These are phyloP conservation scores for Macrolepiota dolichaula DNA, from an alignment of 768 basidiomycete species.

Conservation along the genomic window DNA sequence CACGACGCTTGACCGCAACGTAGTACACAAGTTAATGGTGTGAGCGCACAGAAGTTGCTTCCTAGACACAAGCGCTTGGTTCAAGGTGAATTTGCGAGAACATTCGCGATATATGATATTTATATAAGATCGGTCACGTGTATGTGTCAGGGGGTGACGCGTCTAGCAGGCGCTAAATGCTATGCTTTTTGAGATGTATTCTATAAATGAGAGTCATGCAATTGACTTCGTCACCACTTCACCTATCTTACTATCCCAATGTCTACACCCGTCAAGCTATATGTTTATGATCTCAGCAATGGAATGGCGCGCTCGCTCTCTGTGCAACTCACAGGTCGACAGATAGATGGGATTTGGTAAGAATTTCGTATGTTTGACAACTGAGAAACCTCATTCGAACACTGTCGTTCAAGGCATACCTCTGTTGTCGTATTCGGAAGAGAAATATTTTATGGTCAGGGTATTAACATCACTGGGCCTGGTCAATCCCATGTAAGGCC, in stretches of 20 bases:
- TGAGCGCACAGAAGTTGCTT: no score
- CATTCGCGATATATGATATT: neutral
- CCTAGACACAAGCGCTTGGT: no score
- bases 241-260: slow-evolving; percentile 15
- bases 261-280: slow-evolving; percentile 63
- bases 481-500: slow-evolving; percentile 77
- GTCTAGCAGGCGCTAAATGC: neutral
- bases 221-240: neutral
- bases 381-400: neutral
- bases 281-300: slow-evolving; percentile 89
- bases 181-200: neutral
- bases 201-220: neutral
- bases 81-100: neutral
- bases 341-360: slow-evolving; percentile 93
- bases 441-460: slow-evolving; percentile 90
- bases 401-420: slow-evolving; percentile 63
- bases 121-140: neutral
- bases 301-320: slow-evolving; percentile 83
- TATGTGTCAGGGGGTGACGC: neutral
- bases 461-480: slow-evolving; percentile 68
- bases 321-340: slow-evolving; percentile 75
- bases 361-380: neutral
- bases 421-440: slow-evolving; percentile 84
- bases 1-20: no score
- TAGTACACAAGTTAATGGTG: no score